phyloP scores from a whole-genome alignment of 495 filamentous ascomycete genomes.

The Penicillium soppii region DNA sequence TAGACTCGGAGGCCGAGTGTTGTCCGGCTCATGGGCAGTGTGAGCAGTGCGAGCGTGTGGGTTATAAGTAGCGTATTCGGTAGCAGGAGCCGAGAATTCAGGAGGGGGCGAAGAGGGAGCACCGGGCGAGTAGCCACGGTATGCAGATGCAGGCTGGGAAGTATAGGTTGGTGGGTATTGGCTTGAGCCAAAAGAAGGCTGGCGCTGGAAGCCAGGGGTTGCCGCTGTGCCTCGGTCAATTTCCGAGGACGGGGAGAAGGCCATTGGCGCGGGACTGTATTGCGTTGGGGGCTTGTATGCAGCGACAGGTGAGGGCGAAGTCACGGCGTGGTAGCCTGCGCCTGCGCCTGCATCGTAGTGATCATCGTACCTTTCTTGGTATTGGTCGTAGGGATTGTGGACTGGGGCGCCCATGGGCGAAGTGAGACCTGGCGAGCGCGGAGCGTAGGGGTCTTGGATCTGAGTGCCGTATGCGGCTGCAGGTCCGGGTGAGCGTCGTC shows the following conservation, averaged over 20 bases:
- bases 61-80: constrained; percentile 22
- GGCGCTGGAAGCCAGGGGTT: constrained; percentile 23
- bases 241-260: constrained; percentile 16
- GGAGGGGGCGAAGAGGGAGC: constrained; percentile 35
- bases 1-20: constrained; percentile 42
- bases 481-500: constrained; percentile 2
- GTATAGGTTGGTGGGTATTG: constrained; percentile 30
- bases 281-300: constrained; percentile 24
- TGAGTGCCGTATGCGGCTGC: not conserved
- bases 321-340: constrained; percentile 18
- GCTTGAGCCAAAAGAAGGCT: constrained; percentile 29
- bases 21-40: constrained; percentile 4
- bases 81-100: constrained; percentile 28
- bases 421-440: constrained; percentile 21
- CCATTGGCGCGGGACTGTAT: constrained; percentile 19
- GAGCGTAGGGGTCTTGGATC: constrained; percentile 12
- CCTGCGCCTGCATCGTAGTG: constrained; percentile 7
- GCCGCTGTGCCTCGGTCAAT: not conserved
- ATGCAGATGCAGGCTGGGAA: constrained; percentile 24
- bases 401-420: constrained; percentile 22
- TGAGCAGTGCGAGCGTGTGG: constrained; percentile 6
- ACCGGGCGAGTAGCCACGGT: constrained; percentile 27
- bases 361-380: constrained; percentile 22
- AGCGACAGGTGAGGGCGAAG: constrained; percentile 21
- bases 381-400: constrained; percentile 25